These are phyloP conservation scores for Ogataea paraovalis DNA, from an alignment of 805 yeast species.

Conservation along the genomic window DNA sequence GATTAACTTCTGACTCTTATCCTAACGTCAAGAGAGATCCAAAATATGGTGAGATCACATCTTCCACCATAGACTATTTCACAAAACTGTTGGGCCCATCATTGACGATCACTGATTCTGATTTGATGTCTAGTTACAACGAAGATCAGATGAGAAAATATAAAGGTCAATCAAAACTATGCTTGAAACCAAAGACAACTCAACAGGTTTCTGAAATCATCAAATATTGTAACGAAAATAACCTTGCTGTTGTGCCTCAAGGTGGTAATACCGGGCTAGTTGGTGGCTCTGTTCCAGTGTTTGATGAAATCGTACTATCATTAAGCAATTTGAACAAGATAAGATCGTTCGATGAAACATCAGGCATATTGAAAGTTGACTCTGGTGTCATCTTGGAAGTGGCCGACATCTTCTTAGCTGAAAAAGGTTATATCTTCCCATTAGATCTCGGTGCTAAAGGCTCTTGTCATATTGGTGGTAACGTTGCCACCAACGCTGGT, in stretches of 20 bases:
- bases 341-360: slow-evolving; percentile 73
- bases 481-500: slow-evolving; percentile 94
- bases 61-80: slow-evolving; percentile 59
- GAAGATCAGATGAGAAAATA: slow-evolving; percentile 96
- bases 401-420: slow-evolving; percentile 75
- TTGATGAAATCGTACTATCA: slow-evolving; percentile 81
- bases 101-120: slow-evolving; percentile 48
- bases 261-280: slow-evolving; percentile 97
- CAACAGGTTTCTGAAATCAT: slow-evolving; percentile 74
- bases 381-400: slow-evolving; percentile 86
- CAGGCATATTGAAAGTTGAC: slow-evolving; percentile 85
- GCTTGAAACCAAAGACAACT: slow-evolving; percentile 76
- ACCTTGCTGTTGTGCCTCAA: slow-evolving; percentile 87
- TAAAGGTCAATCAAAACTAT: slow-evolving; percentile 78
- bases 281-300: slow-evolving; percentile 90
- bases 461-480: slow-evolving; percentile 93
- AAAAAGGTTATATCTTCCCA: slow-evolving; percentile 87
- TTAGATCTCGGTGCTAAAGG: slow-evolving; percentile 95
- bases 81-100: slow-evolving; percentile 50
- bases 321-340: slow-evolving; percentile 69
- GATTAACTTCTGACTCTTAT: slow-evolving; percentile 68
- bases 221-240: slow-evolving; percentile 72
- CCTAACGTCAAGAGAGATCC: slow-evolving; percentile 51
- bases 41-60: slow-evolving; percentile 47
- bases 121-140: slow-evolving; percentile 68